Evolutionary conservation across 176 grass and related monocot species (phyloP).

Genomic region (Triticum aestivum): DNA sequence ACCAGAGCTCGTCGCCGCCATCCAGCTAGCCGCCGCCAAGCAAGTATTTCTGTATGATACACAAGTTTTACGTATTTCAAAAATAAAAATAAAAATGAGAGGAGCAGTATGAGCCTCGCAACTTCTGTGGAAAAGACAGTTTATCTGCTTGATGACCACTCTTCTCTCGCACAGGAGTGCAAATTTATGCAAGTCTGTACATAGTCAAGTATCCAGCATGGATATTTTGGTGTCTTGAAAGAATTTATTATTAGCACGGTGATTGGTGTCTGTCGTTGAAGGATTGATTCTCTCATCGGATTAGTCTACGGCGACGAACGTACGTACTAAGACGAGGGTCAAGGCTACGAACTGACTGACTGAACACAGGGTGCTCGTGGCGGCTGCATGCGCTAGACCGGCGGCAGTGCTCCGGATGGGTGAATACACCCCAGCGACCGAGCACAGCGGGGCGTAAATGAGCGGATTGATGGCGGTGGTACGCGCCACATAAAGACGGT

Average conservation of each 20-base stretch:
- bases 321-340: background rate
- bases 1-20: too few relatives aligned
- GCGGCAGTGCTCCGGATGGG: conserved; percentile 1
- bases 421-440: conserved; percentile 7
- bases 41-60: too few relatives aligned
- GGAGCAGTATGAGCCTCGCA: background rate
- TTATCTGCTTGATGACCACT: too few relatives aligned
- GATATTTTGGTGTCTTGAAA: too few relatives aligned
- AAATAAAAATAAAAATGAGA: background rate
- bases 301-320: background rate
- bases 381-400: background rate
- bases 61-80: too few relatives aligned
- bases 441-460: background rate
- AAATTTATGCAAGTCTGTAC: background rate
- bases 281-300: background rate
- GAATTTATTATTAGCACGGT: background rate
- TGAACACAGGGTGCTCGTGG: background rate
- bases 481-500: conserved; percentile 15
- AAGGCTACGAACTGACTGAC: background rate
- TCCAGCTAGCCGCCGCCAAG: too few relatives aligned
- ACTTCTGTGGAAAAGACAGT: background rate
- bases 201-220: background rate
- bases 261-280: background rate
- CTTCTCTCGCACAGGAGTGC: background rate
- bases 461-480: background rate